Evolutionary conservation across 345 rosid genomes (phyloP).

Genomic region (Heritiera littoralis): DNA sequence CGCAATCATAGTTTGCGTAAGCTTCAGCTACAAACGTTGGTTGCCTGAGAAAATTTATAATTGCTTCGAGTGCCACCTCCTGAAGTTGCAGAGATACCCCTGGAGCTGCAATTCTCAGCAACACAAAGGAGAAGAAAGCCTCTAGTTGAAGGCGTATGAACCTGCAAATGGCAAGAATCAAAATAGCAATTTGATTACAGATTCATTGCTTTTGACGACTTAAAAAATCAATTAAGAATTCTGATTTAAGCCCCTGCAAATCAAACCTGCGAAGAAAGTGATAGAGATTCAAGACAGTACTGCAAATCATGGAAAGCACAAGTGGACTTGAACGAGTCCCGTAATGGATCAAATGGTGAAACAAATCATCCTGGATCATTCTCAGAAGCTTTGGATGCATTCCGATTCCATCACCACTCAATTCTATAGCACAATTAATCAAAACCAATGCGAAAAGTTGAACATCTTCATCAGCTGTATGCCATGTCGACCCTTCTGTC

Average conservation of each 20-base stretch:
- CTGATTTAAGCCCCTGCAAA: neutral
- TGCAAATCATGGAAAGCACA: constrained; percentile 81
- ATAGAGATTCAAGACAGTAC: constrained; percentile 79
- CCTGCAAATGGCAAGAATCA: constrained; percentile 38
- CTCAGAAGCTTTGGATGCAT: constrained; percentile 72
- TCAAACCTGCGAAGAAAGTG: constrained; percentile 79
- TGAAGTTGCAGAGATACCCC: constrained; percentile 59
- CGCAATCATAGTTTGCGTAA: constrained; percentile 84
- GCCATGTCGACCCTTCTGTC: constrained; percentile 52
- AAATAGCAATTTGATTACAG: neutral
- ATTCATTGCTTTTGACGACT: neutral
- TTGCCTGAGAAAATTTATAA: constrained; percentile 83
- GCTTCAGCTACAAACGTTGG: constrained; percentile 74
- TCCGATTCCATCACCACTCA: constrained; percentile 77
- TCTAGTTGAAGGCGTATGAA: constrained; percentile 86
- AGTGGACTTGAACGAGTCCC: constrained; percentile 76
- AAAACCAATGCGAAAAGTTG: constrained; percentile 64
- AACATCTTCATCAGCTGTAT: constrained; percentile 68
- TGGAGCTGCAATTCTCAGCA: constrained; percentile 48
- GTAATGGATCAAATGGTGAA: constrained; percentile 85
- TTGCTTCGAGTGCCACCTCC: constrained; percentile 85
- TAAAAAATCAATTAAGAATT: neutral
- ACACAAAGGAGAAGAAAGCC: constrained; percentile 75
- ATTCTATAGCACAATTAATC: constrained; percentile 72
- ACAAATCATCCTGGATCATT: constrained; percentile 80